Percentiles rank a stretch among this genome's conserved stretches.
These are phyloP conservation scores for Calendula officinalis DNA, from an alignment of 129 eudicot species.

Conservation along the genomic window DNA sequence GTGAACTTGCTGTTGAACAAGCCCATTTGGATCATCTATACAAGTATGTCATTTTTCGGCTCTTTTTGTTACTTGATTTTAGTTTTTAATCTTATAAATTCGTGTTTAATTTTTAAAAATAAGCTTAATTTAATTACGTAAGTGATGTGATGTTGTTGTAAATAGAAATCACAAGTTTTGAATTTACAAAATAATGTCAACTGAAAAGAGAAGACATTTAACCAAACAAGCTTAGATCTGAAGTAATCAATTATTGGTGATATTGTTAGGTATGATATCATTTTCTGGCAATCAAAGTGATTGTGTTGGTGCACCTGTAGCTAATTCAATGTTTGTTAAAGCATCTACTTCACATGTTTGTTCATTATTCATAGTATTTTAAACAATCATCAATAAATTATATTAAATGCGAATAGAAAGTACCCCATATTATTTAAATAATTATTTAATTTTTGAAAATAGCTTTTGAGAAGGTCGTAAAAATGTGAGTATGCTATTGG, in stretches of 20 bases:
- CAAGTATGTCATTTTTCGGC: conserved; percentile 54
- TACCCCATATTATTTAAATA: neutral
- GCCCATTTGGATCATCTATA: conserved; percentile 73
- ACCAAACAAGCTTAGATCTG: neutral
- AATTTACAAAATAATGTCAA: neutral
- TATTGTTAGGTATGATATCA: conserved; percentile 19
- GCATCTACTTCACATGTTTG: conserved; percentile 12
- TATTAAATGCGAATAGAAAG: neutral
- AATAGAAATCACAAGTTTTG: conserved; percentile 6
- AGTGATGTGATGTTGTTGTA: neutral
- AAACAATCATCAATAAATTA: too few relatives aligned
- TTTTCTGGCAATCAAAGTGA: conserved; percentile 21
- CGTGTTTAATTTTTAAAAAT: neutral
- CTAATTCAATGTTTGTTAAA: conserved; percentile 16
- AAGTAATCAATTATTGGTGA: conserved; percentile 19
- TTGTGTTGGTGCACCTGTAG: conserved; percentile 21
- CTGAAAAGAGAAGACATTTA: neutral
- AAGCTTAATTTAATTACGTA: neutral
- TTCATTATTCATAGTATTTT: too few relatives aligned
- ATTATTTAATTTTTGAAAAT: neutral
- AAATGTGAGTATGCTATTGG: too few relatives aligned
- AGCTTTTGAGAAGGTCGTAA: neutral
- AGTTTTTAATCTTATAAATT: neutral
- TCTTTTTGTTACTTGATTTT: neutral
- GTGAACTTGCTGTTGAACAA: conserved; percentile 81